Evolutionary conservation across 1,284 basidiomycete species (phyloP).

Genomic region (Moniliophthora roreri): DNA sequence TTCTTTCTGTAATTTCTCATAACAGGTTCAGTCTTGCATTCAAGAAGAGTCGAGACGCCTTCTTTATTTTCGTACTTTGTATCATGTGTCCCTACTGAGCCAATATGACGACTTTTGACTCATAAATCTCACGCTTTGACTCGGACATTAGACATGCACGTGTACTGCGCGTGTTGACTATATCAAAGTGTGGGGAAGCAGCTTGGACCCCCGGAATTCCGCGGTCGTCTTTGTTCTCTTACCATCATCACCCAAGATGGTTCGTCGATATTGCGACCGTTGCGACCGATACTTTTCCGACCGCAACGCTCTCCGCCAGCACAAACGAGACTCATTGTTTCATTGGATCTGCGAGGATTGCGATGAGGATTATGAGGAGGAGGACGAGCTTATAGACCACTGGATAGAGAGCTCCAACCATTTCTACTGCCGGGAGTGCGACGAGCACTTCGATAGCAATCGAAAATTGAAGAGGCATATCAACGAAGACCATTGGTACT

Average conservation of each 20-base stretch:
- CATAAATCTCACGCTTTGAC: too few species aligned
- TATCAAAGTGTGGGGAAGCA: too few species aligned
- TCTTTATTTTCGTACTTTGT: too few species aligned
- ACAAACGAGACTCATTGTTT: constrained; percentile 19
- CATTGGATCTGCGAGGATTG: constrained; percentile 36
- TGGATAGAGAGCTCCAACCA: constrained; percentile 37
- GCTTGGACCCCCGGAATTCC: not conserved
- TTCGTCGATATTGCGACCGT: not conserved
- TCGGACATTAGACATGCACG: too few species aligned
- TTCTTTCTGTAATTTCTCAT: too few species aligned
- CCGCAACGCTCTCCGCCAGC: not conserved
- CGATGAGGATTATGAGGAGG: constrained; percentile 32
- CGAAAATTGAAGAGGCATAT: constrained; percentile 32
- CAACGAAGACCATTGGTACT: constrained; percentile 37
- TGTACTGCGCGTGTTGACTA: too few species aligned
- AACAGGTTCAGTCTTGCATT: too few species aligned
- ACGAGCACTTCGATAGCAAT: constrained; percentile 29
- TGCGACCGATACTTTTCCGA: not conserved
- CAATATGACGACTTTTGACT: too few species aligned
- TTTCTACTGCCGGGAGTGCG: constrained; percentile 44
- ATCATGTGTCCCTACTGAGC: too few species aligned
- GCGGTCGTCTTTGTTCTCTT: not conserved
- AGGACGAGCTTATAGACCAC: constrained; percentile 33
- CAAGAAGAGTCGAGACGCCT: too few species aligned
- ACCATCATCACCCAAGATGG: not conserved